Evolutionary conservation across 1,284 basidiomycete species (phyloP).

Genomic region (Trichosporon ovoides): DNA sequence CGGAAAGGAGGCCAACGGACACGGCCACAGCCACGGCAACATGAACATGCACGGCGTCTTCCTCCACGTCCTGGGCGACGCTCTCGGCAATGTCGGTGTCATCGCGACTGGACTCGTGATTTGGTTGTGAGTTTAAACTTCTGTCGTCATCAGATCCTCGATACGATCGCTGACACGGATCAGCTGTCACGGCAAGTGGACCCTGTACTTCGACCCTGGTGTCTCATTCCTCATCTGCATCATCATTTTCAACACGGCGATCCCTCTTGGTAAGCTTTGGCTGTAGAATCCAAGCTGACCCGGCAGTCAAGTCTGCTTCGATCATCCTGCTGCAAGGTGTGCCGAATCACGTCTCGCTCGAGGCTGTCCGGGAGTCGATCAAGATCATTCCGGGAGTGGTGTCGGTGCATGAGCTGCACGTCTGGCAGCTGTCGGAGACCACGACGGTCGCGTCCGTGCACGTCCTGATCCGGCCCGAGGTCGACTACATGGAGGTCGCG

Average conservation of each 20-base stretch:
- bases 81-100: constrained; percentile 95
- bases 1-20: constrained; percentile 24
- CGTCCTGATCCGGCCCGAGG: constrained; percentile 69
- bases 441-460: constrained; percentile 96
- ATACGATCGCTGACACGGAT: background rate
- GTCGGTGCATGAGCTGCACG: constrained; percentile 89
- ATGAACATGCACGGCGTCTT: constrained; percentile 99
- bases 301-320: constrained; percentile 80
- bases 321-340: constrained; percentile 97
- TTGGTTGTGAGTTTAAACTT: constrained; percentile 60
- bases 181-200: constrained; percentile 50
- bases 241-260: constrained; percentile 93
- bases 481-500: constrained; percentile 88
- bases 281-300: constrained; percentile 34
- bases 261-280: constrained; percentile 68
- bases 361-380: constrained; percentile 75
- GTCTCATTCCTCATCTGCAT: constrained; percentile 92
- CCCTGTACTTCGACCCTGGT: constrained; percentile 87
- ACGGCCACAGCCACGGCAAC: constrained; percentile 60
- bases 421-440: constrained; percentile 87
- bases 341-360: constrained; percentile 80
- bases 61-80: constrained; percentile 93
- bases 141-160: too few species aligned
- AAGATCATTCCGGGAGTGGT: constrained; percentile 77
- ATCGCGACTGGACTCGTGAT: constrained; percentile 91